These are phyloP conservation scores for Pontederia crassipes DNA, from an alignment of 176 grass and related monocot species.

Conservation along the genomic window DNA sequence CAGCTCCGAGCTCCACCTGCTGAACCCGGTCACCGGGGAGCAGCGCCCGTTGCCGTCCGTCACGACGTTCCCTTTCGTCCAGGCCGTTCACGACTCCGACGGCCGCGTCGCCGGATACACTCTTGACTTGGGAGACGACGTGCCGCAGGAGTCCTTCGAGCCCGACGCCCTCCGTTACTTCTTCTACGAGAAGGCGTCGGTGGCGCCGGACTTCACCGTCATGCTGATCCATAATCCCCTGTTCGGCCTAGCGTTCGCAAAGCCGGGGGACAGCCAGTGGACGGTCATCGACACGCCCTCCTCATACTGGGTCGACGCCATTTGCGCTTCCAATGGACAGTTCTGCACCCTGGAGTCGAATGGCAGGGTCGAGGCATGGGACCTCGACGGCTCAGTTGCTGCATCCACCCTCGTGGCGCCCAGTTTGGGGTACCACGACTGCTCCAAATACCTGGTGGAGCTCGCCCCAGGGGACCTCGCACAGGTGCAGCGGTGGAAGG, in stretches of 20 bases:
- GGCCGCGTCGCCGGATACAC: slow-evolving; percentile 21
- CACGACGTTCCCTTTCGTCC: slow-evolving; percentile 29
- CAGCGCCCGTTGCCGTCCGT: slow-evolving; percentile 30
- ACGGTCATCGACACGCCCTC: slow-evolving; percentile 24
- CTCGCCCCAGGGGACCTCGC: slow-evolving; percentile 31
- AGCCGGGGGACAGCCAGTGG: slow-evolving; percentile 27
- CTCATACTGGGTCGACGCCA: slow-evolving; percentile 32
- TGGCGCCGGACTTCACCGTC: slow-evolving; percentile 26
- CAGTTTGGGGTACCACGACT: slow-evolving; percentile 15
- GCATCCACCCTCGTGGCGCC: slow-evolving; percentile 8
- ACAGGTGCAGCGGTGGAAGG: slow-evolving; percentile 28
- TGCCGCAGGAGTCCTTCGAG: slow-evolving; percentile 19
- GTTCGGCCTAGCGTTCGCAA: slow-evolving; percentile 26
- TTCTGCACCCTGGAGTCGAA: slow-evolving; percentile 27
- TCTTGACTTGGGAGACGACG: slow-evolving; percentile 1
- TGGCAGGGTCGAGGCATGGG: slow-evolving; percentile 30
- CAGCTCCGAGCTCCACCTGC: slow-evolving; percentile 31
- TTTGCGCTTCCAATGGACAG: background rate
- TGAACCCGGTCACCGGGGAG: slow-evolving; percentile 30
- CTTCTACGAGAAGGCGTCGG: slow-evolving; percentile 37
- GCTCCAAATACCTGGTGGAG: slow-evolving; percentile 52
- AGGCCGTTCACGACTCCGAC: background rate
- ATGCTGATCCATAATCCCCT: slow-evolving; percentile 46
- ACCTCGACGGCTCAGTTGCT: background rate
- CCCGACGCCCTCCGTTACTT: slow-evolving; percentile 33